Base-by-base conservation (phyloP, 495 filamentous ascomycete species). In the Talaromyces trachyspermus region DNA sequence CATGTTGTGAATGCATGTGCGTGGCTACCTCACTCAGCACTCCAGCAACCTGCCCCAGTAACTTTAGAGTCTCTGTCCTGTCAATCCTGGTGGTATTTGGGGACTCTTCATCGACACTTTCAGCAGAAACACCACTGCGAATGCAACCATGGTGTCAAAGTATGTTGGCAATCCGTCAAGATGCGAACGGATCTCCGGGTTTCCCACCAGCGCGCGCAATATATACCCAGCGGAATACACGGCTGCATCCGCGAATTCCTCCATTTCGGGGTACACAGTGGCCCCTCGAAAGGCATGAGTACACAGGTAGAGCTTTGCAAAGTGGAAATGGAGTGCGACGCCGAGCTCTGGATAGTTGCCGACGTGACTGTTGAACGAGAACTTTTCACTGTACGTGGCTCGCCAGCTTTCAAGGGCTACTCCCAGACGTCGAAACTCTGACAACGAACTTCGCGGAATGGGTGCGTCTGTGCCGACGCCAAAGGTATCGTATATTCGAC, bases 81-180 rank as follows among this genome's bases (percentile, higher is more conserved):
- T 6, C 12, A 29, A 1, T 11, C n/a, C 26, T 5, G 20, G 24
- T 10, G 15, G 42, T 29, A 27, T 11, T 2, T 26, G 12, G 0
- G 10, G 4, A 20, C 11, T 15, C 11, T 17, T 26, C 15, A 11
- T 29, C 3, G 26, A 30, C 5, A 70, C 61, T 46, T 74, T 69
- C 6, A 74, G 47, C 6, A 74, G 49, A 30, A 74, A 71, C 25
- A 72, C 65, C 8, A 57, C 59, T 1, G 70, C 70, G 43, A 70
- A 72, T 1, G 69, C 67, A 40, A 72, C 68, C 68, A 72, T 74
- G 30, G 63, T 63, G 43, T 70, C 61, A 45, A 70, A 64, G 42
- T 74, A 74, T 42, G 65, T 64, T 0, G 70, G 69, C 47, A 71
- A 63, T 10, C 66, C 69, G 14, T 68, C 58, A 1, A 72, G 59